phyloP scores from a whole-genome alignment of 495 filamentous ascomycete species.

The Letharia lupina region DNA sequence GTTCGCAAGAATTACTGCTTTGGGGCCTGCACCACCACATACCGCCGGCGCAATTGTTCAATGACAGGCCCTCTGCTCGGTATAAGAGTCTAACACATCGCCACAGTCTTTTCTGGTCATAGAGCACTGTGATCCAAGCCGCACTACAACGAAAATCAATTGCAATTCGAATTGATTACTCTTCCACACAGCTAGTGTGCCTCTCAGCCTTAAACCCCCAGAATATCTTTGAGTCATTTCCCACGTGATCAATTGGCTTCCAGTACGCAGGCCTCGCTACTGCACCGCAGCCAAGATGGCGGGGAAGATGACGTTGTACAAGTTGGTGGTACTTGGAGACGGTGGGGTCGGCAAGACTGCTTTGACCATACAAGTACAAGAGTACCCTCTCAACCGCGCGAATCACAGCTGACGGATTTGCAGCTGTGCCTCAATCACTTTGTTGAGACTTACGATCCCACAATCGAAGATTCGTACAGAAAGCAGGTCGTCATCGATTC shows the following conservation, averaged over 20 bases:
- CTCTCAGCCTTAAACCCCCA: neutral
- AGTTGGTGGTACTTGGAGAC: conserved; percentile 94
- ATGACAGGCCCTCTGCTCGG: neutral
- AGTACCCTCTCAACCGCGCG: conserved; percentile 16
- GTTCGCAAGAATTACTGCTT: conserved; percentile 3
- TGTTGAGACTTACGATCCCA: conserved; percentile 89
- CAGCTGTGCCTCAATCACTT: conserved; percentile 73
- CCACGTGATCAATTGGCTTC: conserved; percentile 10
- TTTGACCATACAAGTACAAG: conserved; percentile 86
- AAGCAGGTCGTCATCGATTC: conserved; percentile 98
- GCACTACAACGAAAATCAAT: neutral
- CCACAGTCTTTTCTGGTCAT: neutral
- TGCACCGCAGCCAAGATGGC: conserved; percentile 40
- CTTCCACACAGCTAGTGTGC: neutral
- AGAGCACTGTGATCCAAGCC: neutral
- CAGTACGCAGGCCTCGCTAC: conserved; percentile 5
- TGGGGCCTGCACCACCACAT: neutral
- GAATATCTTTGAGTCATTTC: neutral
- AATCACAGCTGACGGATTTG: conserved; percentile 15
- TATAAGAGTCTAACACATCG: neutral
- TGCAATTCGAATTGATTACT: neutral
- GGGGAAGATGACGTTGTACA: conserved; percentile 93
- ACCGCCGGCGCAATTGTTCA: neutral
- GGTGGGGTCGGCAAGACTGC: conserved; percentile 95
- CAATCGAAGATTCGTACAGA: conserved; percentile 93